A percentile compares a stretch with the other conserved stretches of the same genome.
Evolutionary conservation across 2,329 filamentous ascomycete species (phyloP).

Genomic region (Botrytis fabae): DNA sequence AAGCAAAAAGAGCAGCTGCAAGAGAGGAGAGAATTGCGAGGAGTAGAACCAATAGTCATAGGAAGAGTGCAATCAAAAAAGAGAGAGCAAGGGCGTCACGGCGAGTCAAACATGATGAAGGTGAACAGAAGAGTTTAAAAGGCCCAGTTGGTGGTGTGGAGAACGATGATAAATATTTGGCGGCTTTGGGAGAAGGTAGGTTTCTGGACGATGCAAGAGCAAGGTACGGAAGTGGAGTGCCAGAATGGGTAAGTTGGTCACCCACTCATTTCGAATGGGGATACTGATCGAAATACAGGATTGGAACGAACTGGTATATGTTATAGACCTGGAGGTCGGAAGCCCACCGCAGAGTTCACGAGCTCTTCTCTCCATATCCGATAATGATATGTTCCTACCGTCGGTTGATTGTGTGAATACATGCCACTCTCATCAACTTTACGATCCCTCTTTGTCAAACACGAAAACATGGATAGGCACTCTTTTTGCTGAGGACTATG

Average conservation of each 20-base stretch:
- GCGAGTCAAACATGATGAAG: not conserved
- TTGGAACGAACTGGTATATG: conserved; percentile 23
- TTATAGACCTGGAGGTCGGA: conserved; percentile 23
- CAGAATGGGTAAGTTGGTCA: conserved; percentile 5
- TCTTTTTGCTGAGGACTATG: conserved; percentile 11
- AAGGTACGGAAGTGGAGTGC: conserved; percentile 5
- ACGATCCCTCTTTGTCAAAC: conserved; percentile 1
- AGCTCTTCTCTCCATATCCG: conserved; percentile 17
- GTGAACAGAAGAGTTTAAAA: not conserved
- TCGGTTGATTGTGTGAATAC: conserved; percentile 12
- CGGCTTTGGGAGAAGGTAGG: not conserved
- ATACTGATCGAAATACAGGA: conserved; percentile 16
- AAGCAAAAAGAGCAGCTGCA: not conserved
- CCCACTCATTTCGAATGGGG: not conserved
- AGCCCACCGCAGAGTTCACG: conserved; percentile 23
- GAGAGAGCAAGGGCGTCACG: not conserved
- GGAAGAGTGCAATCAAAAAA: not conserved
- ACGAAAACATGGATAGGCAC: not conserved
- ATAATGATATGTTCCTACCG: conserved; percentile 15
- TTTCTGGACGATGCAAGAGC: not conserved
- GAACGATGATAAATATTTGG: conserved; percentile 6
- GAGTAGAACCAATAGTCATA: conserved; percentile 17
- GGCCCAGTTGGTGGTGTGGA: conserved; percentile 16
- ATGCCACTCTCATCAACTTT: conserved; percentile 13
- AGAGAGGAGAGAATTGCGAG: conserved; percentile 14